phyloP scores from a whole-genome alignment of 177 flowering plant species.

The Vitis hybrid region DNA sequence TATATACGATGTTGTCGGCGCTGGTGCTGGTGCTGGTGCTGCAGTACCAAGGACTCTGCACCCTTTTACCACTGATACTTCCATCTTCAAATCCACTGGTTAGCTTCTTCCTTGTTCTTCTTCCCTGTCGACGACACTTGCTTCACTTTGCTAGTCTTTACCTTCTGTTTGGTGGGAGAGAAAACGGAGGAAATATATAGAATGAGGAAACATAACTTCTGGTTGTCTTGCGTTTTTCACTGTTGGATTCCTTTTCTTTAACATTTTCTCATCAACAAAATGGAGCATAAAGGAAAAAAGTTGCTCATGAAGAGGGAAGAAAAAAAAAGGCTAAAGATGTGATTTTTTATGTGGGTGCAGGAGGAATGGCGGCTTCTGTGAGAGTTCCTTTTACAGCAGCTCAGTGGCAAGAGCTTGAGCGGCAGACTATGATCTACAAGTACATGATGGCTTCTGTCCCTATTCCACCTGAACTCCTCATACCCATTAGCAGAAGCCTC shows the following conservation, averaged over 20 bases:
- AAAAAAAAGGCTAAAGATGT: neutral
- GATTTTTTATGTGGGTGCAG: constrained; percentile 24
- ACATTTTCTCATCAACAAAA: neutral
- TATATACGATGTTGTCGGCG: constrained; percentile 36
- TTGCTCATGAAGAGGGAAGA: too few species aligned
- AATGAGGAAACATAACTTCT: too few species aligned
- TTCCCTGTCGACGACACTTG: too few species aligned
- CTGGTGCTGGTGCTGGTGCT: constrained; percentile 9
- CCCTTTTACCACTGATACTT: constrained; percentile 8
- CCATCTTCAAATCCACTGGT: constrained; percentile 37
- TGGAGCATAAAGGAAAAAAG: too few species aligned
- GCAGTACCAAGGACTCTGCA: constrained; percentile 27
- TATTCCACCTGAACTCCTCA: constrained; percentile 74
- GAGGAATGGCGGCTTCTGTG: constrained; percentile 27
- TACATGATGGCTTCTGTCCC: constrained; percentile 72
- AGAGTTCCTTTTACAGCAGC: constrained; percentile 59
- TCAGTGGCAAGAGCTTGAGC: constrained; percentile 80
- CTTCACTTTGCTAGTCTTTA: too few species aligned
- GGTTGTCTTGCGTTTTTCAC: too few species aligned
- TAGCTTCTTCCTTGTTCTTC: neutral
- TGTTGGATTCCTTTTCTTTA: neutral
- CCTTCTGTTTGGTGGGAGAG: too few species aligned
- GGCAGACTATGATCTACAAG: constrained; percentile 75
- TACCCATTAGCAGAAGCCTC: constrained; percentile 29
- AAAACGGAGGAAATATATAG: too few species aligned